phyloP scores from a whole-genome alignment of 257 asterid genomes.

The Solanum arcanum region DNA sequence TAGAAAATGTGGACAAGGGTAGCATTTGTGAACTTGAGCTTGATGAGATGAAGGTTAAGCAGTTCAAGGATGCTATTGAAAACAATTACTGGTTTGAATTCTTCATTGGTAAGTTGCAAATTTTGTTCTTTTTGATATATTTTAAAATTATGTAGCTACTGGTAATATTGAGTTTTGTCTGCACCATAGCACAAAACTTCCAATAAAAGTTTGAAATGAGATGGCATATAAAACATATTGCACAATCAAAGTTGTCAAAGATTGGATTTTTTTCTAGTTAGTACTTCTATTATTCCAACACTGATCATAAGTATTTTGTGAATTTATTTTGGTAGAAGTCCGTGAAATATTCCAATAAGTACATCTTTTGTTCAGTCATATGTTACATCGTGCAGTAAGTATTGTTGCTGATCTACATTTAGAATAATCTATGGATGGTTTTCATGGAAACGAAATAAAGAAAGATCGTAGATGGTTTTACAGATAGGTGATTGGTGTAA shows the following conservation, averaged over 20 bases:
- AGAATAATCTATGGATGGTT: background rate
- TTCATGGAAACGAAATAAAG: background rate
- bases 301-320: background rate
- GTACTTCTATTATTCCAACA: background rate
- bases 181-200: background rate
- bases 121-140: background rate
- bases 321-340: background rate
- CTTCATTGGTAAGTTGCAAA: constrained; percentile 39
- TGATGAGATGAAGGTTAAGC: constrained; percentile 41
- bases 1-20: constrained; percentile 56
- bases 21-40: constrained; percentile 39
- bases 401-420: background rate
- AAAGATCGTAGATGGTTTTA: background rate
- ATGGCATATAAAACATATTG: background rate
- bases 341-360: background rate
- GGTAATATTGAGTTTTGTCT: background rate
- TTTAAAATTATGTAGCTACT: background rate
- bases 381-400: background rate
- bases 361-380: background rate
- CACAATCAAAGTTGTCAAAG: background rate
- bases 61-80: constrained; percentile 48
- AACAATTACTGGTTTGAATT: constrained; percentile 52
- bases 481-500: background rate
- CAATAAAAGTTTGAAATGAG: background rate
- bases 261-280: background rate